These are phyloP conservation scores for Hordeum marinum DNA, from an alignment of 176 grass and related monocot species.

Conservation along the genomic window DNA sequence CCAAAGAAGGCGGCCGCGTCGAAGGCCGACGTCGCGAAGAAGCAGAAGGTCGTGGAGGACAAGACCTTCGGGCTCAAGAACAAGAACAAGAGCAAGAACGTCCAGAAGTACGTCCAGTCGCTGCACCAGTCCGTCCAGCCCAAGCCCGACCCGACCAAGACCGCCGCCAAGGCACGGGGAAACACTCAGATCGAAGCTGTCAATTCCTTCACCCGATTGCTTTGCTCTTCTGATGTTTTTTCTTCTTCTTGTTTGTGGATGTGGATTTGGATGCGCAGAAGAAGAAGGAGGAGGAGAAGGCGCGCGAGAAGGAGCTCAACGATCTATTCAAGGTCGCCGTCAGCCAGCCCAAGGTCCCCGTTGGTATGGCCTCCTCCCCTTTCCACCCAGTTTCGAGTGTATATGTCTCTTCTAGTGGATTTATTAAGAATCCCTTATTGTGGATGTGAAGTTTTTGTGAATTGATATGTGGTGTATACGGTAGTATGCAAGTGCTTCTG, in stretches of 20 bases:
- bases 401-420: not conserved
- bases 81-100: constrained; percentile 99
- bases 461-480: not conserved
- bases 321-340: constrained; percentile 99
- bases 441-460: not conserved
- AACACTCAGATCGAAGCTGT: constrained; percentile 27
- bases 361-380: constrained; percentile 52
- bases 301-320: constrained; percentile 96
- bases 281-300: constrained; percentile 97
- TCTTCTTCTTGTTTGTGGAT: not conserved
- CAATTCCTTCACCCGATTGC: not conserved
- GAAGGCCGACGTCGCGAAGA: constrained; percentile 85
- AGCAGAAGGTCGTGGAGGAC: constrained; percentile 99
- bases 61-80: constrained; percentile 99
- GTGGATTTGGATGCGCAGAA: constrained; percentile 61
- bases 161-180: constrained; percentile 58
- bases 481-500: not conserved
- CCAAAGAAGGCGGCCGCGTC: constrained; percentile 69
- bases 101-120: constrained; percentile 97
- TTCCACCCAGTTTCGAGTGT: not conserved
- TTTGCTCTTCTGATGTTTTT: constrained; percentile 5
- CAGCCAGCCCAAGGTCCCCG: constrained; percentile 94
- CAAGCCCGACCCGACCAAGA: constrained; percentile 69
- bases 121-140: constrained; percentile 71
- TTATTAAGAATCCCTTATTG: not conserved